Conservation (phyloP, 768 basidiomycete genomes). For the Leccinum subtestaceum region DNA sequence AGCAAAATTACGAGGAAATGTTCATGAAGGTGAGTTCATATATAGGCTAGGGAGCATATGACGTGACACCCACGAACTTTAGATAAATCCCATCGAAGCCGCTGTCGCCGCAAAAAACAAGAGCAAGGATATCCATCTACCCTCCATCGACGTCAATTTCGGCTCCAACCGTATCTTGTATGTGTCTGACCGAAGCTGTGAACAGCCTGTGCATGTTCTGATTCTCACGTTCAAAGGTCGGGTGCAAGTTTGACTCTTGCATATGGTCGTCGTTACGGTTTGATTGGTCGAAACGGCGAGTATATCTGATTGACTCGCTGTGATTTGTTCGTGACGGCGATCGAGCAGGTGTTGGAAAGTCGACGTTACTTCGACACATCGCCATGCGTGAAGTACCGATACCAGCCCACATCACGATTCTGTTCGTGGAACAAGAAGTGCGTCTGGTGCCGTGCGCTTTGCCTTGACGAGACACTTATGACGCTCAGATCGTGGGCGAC, state of each 20-base stretch:
- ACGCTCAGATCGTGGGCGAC: constrained; percentile 78
- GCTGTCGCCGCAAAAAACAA: constrained; percentile 81
- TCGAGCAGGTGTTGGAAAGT: constrained; percentile 84
- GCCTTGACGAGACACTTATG: not conserved
- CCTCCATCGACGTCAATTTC: constrained; percentile 94
- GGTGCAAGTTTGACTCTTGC: constrained; percentile 86
- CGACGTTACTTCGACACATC: constrained; percentile 90
- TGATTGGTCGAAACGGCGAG: constrained; percentile 84
- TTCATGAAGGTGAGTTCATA: constrained; percentile 83
- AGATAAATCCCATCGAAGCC: constrained; percentile 93
- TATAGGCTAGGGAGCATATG: not conserved
- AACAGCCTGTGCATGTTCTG: constrained; percentile 2
- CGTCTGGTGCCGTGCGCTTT: constrained; percentile 8
- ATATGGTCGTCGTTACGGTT: constrained; percentile 84
- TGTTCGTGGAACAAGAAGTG: constrained; percentile 98
- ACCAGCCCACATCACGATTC: constrained; percentile 91
- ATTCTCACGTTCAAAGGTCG: constrained; percentile 44
- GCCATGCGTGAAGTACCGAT: constrained; percentile 93
- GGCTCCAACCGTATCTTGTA: constrained; percentile 92
- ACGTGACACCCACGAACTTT: not conserved
- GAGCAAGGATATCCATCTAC: constrained; percentile 95
- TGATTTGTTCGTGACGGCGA: not conserved
- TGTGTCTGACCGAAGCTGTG: constrained; percentile 10
- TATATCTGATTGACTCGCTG: not conserved
- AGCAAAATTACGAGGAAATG: constrained; percentile 99